Evolutionary conservation across 805 yeast species (phyloP), one percentile per base, ranked within the genome.

Genomic region (Zygosaccharomyces pseudorouxii): DNA sequence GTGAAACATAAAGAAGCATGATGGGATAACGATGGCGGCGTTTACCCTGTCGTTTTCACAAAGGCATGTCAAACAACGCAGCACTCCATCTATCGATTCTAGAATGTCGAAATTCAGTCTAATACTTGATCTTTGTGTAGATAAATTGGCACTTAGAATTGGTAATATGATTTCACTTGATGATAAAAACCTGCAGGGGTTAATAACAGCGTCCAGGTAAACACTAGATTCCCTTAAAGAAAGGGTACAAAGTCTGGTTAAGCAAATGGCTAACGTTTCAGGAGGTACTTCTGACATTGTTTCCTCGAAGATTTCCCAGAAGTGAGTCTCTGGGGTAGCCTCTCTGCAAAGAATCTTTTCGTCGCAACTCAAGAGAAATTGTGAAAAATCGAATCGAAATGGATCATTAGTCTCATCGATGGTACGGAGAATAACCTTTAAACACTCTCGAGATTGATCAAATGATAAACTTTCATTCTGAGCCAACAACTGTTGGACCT

Each of bases 331-430:
- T 18, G 23, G 40, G 2, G 52, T 28, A 8, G 45, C 53, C 7
- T 45, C 38, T 10, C 45, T 27, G 40, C 52, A 48, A 10, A 55
- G 45, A 10, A 51, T 39, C 10, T 48, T 45, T 9, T 42, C 44
- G 25, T 56, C 54, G 42, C 57, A 58, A 28, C 37, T 41, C 18
- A 46, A 18, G 4, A 55, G 38, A 27, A 55, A 58, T 5, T 45
- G 44, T 5, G 45, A 47, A 22, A 56, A 41, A 11, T 50, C 43
- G 29, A 25, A 40, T 20, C n/a, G 31, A 37, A 33, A 33, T 3
- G 38, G 39, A 9, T 42, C 46, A 12, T 42, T 25, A 2, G 44
- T 16, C 10, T 39, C 31, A n/a, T 16, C 31, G 14, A 41, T 23
- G 12, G 40, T 30, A 12, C 18, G 30, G 11, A 51, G 49, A 16